A percentile compares a stretch with the other conserved stretches of the same genome.
Evolutionary conservation across 768 basidiomycete genomes (phyloP).

Genomic region (Punctularia strigosozonata): DNA sequence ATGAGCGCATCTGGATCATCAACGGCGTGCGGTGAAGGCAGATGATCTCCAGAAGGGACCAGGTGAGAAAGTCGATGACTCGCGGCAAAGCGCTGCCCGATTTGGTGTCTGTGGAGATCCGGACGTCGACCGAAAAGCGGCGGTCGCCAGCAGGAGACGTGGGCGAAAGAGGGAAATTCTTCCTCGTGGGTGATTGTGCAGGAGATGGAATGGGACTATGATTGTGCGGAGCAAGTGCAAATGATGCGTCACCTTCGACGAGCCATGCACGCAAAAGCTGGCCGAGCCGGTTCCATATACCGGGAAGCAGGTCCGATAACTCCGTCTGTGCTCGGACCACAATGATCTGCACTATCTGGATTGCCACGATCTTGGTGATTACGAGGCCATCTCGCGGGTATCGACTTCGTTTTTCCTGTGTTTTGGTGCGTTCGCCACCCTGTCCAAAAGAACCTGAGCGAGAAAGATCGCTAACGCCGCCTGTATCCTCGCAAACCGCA

Average conservation of each 20-base stretch:
- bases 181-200: conserved; percentile 28
- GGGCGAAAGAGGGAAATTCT: conserved; percentile 12
- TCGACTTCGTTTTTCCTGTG: conserved; percentile 31
- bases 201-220: conserved; percentile 41
- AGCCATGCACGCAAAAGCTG: conserved; percentile 38
- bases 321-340: conserved; percentile 52
- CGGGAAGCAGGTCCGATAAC: conserved; percentile 39
- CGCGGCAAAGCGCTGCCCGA: conserved; percentile 29
- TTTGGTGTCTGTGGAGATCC: conserved; percentile 16
- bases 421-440: conserved; percentile 31
- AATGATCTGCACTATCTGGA: conserved; percentile 62
- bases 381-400: conserved; percentile 8
- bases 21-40: conserved; percentile 54
- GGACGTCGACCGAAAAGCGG: conserved; percentile 14
- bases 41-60: conserved; percentile 61
- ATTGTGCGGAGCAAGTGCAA: conserved; percentile 34
- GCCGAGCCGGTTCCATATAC: conserved; percentile 55
- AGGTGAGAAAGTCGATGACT: conserved; percentile 57
- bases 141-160: conserved; percentile 9
- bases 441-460: conserved; percentile 6
- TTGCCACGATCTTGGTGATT: conserved; percentile 26
- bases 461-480: conserved; percentile 15
- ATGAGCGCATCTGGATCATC: conserved; percentile 50
- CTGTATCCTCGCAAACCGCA: conserved; percentile 30
- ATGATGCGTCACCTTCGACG: conserved; percentile 48